Conservation (phyloP, 1,139 yeast species). For the Zygosaccharomyces pseudobailii region DNA sequence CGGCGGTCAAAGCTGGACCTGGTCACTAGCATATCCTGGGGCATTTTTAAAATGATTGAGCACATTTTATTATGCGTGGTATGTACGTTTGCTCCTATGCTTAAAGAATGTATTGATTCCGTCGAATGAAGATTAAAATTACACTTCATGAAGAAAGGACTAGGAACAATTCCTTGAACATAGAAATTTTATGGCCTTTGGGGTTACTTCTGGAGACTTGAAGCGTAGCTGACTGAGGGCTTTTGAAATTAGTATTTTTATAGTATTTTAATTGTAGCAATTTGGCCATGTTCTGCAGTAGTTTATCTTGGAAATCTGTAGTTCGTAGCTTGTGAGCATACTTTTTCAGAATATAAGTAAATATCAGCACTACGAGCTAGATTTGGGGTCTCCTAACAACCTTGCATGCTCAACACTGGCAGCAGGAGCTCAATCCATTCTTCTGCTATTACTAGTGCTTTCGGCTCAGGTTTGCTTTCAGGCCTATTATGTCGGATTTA, state of each 20-base stretch:
- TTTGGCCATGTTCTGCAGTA: not conserved
- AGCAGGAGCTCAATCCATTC: not conserved
- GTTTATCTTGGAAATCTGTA: not conserved
- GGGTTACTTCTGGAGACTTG: too few relatives aligned
- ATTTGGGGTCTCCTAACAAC: not conserved
- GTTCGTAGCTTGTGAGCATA: not conserved
- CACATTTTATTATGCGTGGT: too few relatives aligned
- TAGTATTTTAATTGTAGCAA: too few relatives aligned
- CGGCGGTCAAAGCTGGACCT: constrained; percentile 83
- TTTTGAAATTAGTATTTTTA: too few relatives aligned
- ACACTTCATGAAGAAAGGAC: too few relatives aligned
- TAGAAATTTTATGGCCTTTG: too few relatives aligned
- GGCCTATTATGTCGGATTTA: constrained; percentile 28
- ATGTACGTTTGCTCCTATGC: too few relatives aligned
- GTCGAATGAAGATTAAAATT: too few relatives aligned
- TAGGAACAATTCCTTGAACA: too few relatives aligned
- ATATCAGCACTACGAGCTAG: not conserved
- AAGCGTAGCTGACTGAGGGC: too few relatives aligned
- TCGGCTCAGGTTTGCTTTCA: not conserved
- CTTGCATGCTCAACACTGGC: not conserved
- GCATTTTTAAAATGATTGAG: constrained; percentile 19
- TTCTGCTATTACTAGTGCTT: not conserved
- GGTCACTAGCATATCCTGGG: constrained; percentile 81
- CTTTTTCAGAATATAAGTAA: not conserved
- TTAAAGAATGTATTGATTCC: too few relatives aligned